These are phyloP conservation scores for Coelastrella sp. DNA, from an alignment of 139 green algal genomes.

Conservation along the genomic window DNA sequence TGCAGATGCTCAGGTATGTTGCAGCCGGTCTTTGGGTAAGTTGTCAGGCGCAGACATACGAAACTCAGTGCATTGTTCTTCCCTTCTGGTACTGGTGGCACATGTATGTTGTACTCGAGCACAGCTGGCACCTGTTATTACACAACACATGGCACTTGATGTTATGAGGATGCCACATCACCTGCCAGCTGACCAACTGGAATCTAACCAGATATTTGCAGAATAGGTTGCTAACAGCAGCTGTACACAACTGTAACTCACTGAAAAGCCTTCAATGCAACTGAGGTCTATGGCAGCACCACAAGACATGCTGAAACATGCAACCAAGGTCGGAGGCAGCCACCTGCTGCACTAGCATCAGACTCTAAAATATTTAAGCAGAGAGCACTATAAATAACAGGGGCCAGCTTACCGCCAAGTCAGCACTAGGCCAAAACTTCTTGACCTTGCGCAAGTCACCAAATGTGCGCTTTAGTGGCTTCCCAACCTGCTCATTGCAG, in stretches of 20 bases:
- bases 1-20: neutral
- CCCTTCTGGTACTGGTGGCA: neutral
- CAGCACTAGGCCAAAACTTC: constrained; percentile 25
- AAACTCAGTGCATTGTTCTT: constrained; percentile 39
- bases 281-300: too few species aligned
- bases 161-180: too few species aligned
- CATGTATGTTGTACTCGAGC: constrained; percentile 34
- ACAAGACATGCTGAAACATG: too few species aligned
- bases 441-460: constrained; percentile 45
- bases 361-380: neutral
- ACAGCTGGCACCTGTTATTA: constrained; percentile 37
- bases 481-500: constrained; percentile 66
- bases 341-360: too few species aligned
- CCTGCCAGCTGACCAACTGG: too few species aligned
- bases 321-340: too few species aligned
- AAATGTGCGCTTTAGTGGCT: constrained; percentile 66
- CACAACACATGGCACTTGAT: too few species aligned
- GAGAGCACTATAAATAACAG: neutral
- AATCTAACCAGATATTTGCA: too few species aligned
- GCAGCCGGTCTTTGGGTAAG: constrained; percentile 3
- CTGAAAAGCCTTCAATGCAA: too few species aligned
- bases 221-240: too few species aligned
- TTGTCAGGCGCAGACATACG: constrained; percentile 45
- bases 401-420: neutral
- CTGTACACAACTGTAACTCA: too few species aligned